Evolutionary conservation across 805 yeast genomes (phyloP).

Genomic region (Metschnikowia corniflorae): DNA sequence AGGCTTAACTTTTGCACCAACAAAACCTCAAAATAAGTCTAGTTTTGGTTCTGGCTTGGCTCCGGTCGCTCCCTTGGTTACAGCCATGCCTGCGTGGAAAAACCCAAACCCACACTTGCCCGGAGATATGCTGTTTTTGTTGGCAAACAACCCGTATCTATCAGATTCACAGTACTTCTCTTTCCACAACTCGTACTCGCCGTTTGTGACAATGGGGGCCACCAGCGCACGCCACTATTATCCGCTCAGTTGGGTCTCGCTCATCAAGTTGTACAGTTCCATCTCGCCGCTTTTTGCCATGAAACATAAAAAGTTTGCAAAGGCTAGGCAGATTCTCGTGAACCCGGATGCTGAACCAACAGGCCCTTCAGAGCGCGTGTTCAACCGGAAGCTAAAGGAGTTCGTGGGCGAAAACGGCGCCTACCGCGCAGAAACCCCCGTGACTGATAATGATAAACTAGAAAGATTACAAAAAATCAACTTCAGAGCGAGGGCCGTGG

Average conservation of each 20-base stretch:
- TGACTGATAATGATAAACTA: constrained; percentile 5
- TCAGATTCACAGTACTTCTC: constrained; percentile 29
- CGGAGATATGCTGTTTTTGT: constrained; percentile 5
- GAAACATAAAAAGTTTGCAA: constrained; percentile 8
- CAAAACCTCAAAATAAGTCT: not conserved
- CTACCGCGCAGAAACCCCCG: constrained; percentile 6
- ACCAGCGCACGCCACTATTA: constrained; percentile 10
- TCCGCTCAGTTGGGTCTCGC: constrained; percentile 18
- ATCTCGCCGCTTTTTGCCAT: constrained; percentile 18
- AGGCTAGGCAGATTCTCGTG: constrained; percentile 1
- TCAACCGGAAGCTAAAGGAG: constrained; percentile 9
- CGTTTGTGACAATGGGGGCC: constrained; percentile 11
- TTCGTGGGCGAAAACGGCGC: constrained; percentile 10
- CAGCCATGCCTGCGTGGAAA: constrained; percentile 6
- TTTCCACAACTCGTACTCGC: constrained; percentile 30
- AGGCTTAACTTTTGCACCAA: too few species aligned
- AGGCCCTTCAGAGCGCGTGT: constrained; percentile 14
- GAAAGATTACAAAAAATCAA: constrained; percentile 9
- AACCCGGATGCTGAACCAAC: constrained; percentile 2
- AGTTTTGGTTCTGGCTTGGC: not conserved
- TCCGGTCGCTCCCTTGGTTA: not conserved
- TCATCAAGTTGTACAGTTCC: constrained; percentile 17
- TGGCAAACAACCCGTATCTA: constrained; percentile 16
- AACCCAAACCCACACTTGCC: not conserved
- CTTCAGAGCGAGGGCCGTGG: constrained; percentile 17